A percentile compares a stretch with the other conserved stretches of the same genome.
phyloP scores from a whole-genome alignment of 2,329 filamentous ascomycete genomes.

The Diaporthe humulicola region DNA sequence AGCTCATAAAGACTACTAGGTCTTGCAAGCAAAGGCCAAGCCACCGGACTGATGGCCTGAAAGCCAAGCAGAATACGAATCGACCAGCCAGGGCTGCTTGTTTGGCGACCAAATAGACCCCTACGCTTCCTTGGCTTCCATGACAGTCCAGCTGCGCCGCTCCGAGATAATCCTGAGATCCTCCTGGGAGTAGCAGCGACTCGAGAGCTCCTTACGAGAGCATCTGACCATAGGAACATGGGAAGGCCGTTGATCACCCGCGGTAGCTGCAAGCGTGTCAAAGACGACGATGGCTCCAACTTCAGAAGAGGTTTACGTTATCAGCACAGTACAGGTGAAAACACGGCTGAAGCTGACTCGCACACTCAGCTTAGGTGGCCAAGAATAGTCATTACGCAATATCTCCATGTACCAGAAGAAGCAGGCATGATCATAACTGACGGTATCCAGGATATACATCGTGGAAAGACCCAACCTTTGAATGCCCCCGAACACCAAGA shows the following conservation, averaged over 20 bases:
- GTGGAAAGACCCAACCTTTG: too few species aligned
- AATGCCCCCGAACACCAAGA: too few species aligned
- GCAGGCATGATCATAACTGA: not conserved
- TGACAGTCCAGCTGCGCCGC: not conserved
- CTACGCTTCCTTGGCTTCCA: not conserved
- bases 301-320: not conserved
- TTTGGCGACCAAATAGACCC: not conserved
- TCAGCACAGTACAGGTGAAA: too few species aligned
- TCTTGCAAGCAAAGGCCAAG: not conserved
- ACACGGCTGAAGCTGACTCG: not conserved
- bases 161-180: not conserved
- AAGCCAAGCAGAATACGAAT: not conserved
- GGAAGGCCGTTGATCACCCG: not conserved
- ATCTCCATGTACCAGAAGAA: not conserved
- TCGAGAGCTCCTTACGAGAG: too few species aligned
- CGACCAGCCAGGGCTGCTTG: not conserved
- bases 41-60: not conserved
- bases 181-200: not conserved
- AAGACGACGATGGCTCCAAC: not conserved
- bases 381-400: not conserved
- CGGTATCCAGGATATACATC: not conserved
- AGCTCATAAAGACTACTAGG: not conserved
- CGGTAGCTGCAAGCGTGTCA: not conserved
- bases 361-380: not conserved
- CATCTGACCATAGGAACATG: too few species aligned